Base-by-base conservation (phyloP, 2,329 filamentous ascomycete genomes). In the Trichoderma sp. region DNA sequence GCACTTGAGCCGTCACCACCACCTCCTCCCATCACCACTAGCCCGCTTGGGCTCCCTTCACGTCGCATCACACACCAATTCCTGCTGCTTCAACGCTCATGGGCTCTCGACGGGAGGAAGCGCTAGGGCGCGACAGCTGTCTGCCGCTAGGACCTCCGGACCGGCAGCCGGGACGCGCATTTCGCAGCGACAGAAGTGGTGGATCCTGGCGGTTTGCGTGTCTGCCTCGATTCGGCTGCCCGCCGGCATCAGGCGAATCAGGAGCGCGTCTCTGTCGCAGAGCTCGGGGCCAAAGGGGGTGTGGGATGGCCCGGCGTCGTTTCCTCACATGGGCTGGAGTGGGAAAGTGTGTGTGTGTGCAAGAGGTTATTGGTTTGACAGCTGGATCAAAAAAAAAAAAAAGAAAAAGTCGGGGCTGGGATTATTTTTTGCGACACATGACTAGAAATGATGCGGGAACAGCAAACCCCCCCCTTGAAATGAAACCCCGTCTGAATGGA, bases 71-170 rank as follows among this genome's bases (percentile, higher is more conserved):
- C 35, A 34, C 52, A 34, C 52, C 27, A 54, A 54, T 54, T 19
- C 32, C 52, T 54, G 52, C 52, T 29, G 35, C 19, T 57, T 48
- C 50, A 56, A 34, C 45, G 42, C 25, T 54, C 25, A 35, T 13
- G 27, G 58, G n/a, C n/a, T n/a, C 19, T 19, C 22, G 19, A 15
- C 64, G 64, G 64, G 64, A 66, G 39, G 54, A 66, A 59, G 64
- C 64, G 64, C 64, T 66, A 66, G 64, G 54, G 54, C 64, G 54
- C 54, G 42, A 50, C 39, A 50, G 27, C 25, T 12, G 54, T 15
- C n/a, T 19, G 37, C 64, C 64, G 64, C 64, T 66, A 66, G 54
- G 64, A 17, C 54, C 27, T 59, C 54, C 64, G 64, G 64, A 37
- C 64, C 64, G 54, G 61, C 58, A 22, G 42, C 58, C 58, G 58